Percentiles rank a stretch among this genome's conserved stretches.
Evolutionary conservation across 73 alveolate species (phyloP).

Genomic region (Halteria grandinella): DNA sequence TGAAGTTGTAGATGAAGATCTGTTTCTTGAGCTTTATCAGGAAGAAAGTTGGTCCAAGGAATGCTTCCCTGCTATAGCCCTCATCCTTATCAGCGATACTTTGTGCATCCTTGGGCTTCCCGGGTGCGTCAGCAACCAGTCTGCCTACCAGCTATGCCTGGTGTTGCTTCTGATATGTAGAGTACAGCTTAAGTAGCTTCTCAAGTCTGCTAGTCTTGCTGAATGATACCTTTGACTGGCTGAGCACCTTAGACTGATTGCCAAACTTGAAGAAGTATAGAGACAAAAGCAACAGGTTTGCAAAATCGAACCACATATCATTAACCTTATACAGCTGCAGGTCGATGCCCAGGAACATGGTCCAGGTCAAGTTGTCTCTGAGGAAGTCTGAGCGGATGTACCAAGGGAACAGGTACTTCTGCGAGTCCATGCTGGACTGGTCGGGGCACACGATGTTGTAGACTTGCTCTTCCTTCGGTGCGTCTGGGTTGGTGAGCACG

Average conservation of each 20-base stretch:
- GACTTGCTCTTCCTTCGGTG: too few species aligned
- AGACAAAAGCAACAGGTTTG: slow-evolving; percentile 30
- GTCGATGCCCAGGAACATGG: slow-evolving; percentile 42
- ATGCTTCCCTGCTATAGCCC: slow-evolving; percentile 5
- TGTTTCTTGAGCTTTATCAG: slow-evolving; percentile 7
- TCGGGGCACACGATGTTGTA: too few species aligned
- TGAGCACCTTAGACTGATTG: slow-evolving; percentile 22
- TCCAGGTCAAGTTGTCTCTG: slow-evolving; percentile 23
- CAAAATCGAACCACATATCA: slow-evolving; percentile 50
- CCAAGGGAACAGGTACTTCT: slow-evolving; percentile 34
- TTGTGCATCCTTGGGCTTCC: too few species aligned
- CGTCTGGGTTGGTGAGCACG: too few species aligned
- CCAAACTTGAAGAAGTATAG: slow-evolving; percentile 49
- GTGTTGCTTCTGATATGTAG: too few species aligned
- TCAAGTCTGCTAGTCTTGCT: slow-evolving; percentile 12
- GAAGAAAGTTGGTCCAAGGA: slow-evolving; percentile 26
- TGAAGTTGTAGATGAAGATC: slow-evolving; percentile 2
- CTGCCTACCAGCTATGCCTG: too few species aligned
- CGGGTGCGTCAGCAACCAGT: too few species aligned
- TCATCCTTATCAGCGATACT: slow-evolving; percentile 46
- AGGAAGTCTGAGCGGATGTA: slow-evolving; percentile 23
- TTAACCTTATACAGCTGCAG: slow-evolving; percentile 15
- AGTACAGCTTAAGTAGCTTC: not conserved
- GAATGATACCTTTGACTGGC: slow-evolving; percentile 26
- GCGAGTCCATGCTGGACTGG: too few species aligned